Conservation (phyloP, 2,329 filamentous ascomycete genomes). For the Akanthomyces lecanii region DNA sequence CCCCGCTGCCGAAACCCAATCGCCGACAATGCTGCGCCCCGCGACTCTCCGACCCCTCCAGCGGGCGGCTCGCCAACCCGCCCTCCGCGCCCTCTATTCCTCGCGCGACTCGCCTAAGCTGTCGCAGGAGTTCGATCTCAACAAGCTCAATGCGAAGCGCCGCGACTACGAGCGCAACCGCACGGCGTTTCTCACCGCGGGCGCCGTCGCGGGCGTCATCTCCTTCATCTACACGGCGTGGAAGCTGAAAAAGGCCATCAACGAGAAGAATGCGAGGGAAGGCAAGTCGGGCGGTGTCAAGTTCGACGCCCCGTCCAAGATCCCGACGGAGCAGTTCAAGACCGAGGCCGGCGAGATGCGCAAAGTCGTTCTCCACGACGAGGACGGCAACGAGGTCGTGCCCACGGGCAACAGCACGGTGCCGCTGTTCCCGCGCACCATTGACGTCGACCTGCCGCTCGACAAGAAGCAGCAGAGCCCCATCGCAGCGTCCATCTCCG, state of each 20-base stretch:
- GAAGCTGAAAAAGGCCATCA: constrained; percentile 44
- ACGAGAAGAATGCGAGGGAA: constrained; percentile 30
- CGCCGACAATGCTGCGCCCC: constrained; percentile 28
- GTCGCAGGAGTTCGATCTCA: constrained; percentile 47
- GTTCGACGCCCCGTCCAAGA: constrained; percentile 29
- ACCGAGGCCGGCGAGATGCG: constrained; percentile 47
- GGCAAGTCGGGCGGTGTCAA: constrained; percentile 38
- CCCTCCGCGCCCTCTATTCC: constrained; percentile 26
- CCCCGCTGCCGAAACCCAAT: constrained; percentile 4
- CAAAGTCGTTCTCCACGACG: constrained; percentile 60
- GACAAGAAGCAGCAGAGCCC: constrained; percentile 26
- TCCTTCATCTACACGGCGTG: constrained; percentile 49
- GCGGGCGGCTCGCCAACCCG: constrained; percentile 20
- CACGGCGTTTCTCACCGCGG: constrained; percentile 48
- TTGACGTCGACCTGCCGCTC: constrained; percentile 52
- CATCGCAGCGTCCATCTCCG: constrained; percentile 34
- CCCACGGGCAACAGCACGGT: constrained; percentile 78
- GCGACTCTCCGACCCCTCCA: constrained; percentile 23
- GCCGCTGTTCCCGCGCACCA: constrained; percentile 69
- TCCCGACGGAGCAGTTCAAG: constrained; percentile 44
- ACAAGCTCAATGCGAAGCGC: constrained; percentile 42
- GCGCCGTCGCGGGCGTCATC: constrained; percentile 46
- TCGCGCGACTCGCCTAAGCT: constrained; percentile 31
- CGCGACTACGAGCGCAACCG: constrained; percentile 49
- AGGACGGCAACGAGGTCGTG: constrained; percentile 69